These are phyloP conservation scores for Ophiostoma sp. DNA, from an alignment of 2,329 filamentous ascomycete species.

Conservation along the genomic window DNA sequence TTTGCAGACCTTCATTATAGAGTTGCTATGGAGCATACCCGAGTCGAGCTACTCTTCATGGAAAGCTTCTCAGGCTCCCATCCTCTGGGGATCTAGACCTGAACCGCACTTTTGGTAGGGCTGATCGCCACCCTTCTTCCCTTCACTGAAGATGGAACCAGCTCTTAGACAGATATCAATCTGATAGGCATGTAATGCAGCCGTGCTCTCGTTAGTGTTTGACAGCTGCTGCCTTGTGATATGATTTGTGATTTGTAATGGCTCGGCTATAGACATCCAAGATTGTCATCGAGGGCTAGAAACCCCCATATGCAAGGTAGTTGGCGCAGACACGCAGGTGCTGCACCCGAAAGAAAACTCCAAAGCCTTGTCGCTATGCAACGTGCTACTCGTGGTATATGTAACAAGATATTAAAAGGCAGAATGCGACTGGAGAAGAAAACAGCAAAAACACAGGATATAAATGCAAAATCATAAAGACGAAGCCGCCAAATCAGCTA, in stretches of 20 bases:
- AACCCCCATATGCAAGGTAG: not conserved
- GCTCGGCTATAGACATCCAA: no score
- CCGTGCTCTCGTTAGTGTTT: no score
- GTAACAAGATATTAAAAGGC: not conserved
- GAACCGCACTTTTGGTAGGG: not conserved
- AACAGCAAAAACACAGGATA: not conserved
- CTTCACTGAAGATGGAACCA: not conserved
- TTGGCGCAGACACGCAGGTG: not conserved
- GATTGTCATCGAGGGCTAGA: not conserved
- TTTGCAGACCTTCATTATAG: no score
- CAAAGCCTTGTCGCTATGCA: not conserved
- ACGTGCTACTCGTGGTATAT: not conserved
- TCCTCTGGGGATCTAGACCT: no score
- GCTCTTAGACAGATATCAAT: not conserved
- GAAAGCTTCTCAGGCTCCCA: no score
- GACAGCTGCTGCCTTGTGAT: no score
- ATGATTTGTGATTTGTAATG: no score
- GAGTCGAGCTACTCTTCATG: no score
- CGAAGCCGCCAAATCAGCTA: constrained; percentile 32
- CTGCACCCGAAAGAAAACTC: not conserved
- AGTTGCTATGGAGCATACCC: no score
- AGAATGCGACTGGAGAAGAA: not conserved
- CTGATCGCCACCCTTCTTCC: not conserved
- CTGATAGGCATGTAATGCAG: not conserved
- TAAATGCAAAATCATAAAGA: not conserved